phyloP scores from a whole-genome alignment of 768 basidiomycete genomes.

The Hypholoma sublateritium region DNA sequence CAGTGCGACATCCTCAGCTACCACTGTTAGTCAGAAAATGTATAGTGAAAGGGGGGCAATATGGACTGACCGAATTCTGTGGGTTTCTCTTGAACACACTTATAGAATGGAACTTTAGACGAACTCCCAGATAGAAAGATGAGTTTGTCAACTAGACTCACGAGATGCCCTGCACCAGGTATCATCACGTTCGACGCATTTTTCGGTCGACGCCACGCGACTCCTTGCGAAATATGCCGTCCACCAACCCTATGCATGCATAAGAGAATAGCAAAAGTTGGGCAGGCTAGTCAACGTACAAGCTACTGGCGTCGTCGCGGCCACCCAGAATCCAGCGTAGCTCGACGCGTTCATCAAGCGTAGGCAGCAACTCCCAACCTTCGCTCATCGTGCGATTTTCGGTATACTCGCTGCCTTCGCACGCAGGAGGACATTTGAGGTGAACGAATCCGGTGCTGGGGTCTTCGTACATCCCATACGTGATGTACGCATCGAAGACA shows the following conservation, averaged over 20 bases:
- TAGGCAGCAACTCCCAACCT: constrained; percentile 25
- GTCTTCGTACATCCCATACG: constrained; percentile 21
- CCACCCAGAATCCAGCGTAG: constrained; percentile 28
- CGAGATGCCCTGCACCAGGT: constrained; percentile 25
- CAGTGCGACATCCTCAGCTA: constrained; percentile 19
- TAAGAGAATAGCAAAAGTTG: not conserved
- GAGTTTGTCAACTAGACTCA: constrained; percentile 2
- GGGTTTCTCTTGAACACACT: constrained; percentile 28
- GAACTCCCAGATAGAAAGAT: not conserved
- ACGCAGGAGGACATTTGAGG: constrained; percentile 22
- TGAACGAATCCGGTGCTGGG: constrained; percentile 17
- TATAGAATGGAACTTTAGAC: not conserved
- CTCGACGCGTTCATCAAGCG: constrained; percentile 21
- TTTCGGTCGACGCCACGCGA: constrained; percentile 23
- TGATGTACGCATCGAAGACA: constrained; percentile 20
- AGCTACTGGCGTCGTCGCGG: constrained; percentile 18
- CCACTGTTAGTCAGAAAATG: not conserved
- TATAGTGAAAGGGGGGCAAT: no score
- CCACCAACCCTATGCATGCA: constrained; percentile 22
- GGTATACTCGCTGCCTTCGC: constrained; percentile 24
- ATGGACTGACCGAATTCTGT: constrained; percentile 20
- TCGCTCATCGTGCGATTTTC: constrained; percentile 24
- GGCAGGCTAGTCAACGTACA: constrained; percentile 13
- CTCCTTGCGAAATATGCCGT: constrained; percentile 13
- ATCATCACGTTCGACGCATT: constrained; percentile 26